phyloP scores from a whole-genome alignment of 306 rosid genomes.

The Myrica gale region DNA sequence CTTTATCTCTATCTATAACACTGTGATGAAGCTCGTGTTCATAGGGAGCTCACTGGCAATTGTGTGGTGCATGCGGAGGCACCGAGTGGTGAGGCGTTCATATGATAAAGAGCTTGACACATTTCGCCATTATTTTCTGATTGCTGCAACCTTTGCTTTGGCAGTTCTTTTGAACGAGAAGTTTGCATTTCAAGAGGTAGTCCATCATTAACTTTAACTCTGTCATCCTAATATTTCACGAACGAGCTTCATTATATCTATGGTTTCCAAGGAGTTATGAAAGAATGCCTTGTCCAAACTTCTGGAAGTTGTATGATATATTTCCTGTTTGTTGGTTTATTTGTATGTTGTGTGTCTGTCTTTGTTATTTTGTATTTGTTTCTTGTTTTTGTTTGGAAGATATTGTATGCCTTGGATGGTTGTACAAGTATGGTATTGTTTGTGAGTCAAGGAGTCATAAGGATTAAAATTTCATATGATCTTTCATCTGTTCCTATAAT shows the following conservation, averaged over 20 bases:
- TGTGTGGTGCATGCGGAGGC: conserved; percentile 75
- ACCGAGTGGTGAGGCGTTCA: conserved; percentile 62
- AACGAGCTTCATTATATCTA: not conserved
- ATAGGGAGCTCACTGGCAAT: conserved; percentile 70
- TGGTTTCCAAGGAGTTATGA: not conserved
- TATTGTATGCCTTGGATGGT: not conserved
- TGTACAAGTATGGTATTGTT: not conserved
- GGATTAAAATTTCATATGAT: too few relatives aligned
- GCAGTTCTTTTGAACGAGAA: conserved; percentile 75
- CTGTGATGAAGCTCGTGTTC: conserved; percentile 80
- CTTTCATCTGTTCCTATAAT: too few relatives aligned
- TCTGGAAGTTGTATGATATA: not conserved
- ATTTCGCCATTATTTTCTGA: conserved; percentile 68
- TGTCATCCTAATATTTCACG: not conserved
- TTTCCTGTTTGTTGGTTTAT: not conserved
- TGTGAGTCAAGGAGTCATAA: too few relatives aligned
- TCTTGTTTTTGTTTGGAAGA: too few relatives aligned
- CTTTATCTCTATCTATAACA: conserved; percentile 72
- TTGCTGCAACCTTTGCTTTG: conserved; percentile 52
- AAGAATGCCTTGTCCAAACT: not conserved
- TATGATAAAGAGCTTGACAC: conserved; percentile 78
- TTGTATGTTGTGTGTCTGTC: too few relatives aligned
- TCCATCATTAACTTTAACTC: not conserved
- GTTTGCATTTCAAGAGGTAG: conserved; percentile 70
- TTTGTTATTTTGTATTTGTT: too few relatives aligned